These are phyloP conservation scores for Colletotrichum tofieldiae DNA, from an alignment of 2,329 filamentous ascomycete genomes.

Conservation along the genomic window DNA sequence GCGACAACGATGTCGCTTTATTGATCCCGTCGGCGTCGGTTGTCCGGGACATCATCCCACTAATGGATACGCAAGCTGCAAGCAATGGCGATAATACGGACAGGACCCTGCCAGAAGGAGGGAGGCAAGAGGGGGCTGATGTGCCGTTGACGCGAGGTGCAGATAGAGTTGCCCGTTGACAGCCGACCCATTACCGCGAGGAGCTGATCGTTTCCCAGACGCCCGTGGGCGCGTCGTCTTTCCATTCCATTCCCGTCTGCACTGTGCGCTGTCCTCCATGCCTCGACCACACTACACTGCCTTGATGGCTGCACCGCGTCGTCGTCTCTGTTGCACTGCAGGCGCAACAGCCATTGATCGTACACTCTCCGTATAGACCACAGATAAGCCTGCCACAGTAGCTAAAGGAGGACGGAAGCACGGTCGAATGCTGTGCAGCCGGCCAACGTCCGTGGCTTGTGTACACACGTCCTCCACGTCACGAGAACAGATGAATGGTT, in stretches of 20 bases:
- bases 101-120: constrained; percentile 25
- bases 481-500: constrained; percentile 36
- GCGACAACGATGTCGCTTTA: constrained; percentile 30
- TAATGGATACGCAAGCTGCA: constrained; percentile 12
- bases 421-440: constrained; percentile 22
- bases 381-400: background rate
- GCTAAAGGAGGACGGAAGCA: constrained; percentile 25
- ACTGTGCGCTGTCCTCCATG: constrained; percentile 24
- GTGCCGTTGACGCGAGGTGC: constrained; percentile 41
- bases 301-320: background rate
- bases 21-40: constrained; percentile 11
- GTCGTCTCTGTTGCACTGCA: constrained; percentile 32
- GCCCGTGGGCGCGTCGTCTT: constrained; percentile 13
- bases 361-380: background rate
- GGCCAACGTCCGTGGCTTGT: constrained; percentile 39
- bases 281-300: background rate
- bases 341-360: constrained; percentile 2
- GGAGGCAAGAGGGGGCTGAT: constrained; percentile 22
- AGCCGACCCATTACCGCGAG: constrained; percentile 32
- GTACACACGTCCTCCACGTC: constrained; percentile 7
- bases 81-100: constrained; percentile 19
- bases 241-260: constrained; percentile 20
- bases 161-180: constrained; percentile 42
- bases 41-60: constrained; percentile 32
- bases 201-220: constrained; percentile 35